A percentile compares a stretch with the other conserved stretches of the same genome.
phyloP scores from a whole-genome alignment of 1,284 basidiomycete genomes.

The Ganoderma lucidum region DNA sequence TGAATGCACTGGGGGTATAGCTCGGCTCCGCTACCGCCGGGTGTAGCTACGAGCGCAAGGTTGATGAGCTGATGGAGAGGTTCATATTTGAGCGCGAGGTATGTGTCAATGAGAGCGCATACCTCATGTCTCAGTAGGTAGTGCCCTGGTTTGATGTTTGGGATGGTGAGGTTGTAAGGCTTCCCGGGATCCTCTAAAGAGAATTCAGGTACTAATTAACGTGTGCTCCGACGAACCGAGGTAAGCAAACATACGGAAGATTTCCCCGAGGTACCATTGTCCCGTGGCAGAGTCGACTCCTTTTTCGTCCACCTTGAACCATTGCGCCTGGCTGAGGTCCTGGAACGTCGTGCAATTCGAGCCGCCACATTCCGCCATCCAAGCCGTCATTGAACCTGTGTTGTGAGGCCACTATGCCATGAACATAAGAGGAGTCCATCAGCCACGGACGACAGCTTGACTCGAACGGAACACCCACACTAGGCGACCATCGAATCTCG shows the following conservation, averaged over 20 bases:
- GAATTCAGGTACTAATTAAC: no score
- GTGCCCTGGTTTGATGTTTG: not conserved
- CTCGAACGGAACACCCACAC: not conserved
- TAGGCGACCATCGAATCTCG: constrained; percentile 1
- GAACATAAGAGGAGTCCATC: not conserved
- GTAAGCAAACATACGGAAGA: not conserved
- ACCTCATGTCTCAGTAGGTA: constrained; percentile 6
- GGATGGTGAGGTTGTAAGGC: constrained; percentile 1
- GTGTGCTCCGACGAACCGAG: no score
- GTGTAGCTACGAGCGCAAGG: not conserved
- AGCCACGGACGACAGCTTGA: not conserved
- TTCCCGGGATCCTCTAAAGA: not conserved
- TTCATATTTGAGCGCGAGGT: not conserved
- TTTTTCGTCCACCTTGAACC: constrained; percentile 3
- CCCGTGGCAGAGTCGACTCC: not conserved
- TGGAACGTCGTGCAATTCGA: not conserved
- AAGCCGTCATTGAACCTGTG: not conserved
- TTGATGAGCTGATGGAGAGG: not conserved
- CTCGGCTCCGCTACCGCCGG: not conserved
- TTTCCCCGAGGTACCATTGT: constrained; percentile 1
- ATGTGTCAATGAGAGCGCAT: not conserved
- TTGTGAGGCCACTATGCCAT: not conserved
- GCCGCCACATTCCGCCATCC: constrained; percentile 3
- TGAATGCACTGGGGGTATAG: constrained; percentile 2
- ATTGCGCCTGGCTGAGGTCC: not conserved